Evolutionary conservation across 495 filamentous ascomycete species (phyloP).

Genomic region (Antarctomyces pellizariae): DNA sequence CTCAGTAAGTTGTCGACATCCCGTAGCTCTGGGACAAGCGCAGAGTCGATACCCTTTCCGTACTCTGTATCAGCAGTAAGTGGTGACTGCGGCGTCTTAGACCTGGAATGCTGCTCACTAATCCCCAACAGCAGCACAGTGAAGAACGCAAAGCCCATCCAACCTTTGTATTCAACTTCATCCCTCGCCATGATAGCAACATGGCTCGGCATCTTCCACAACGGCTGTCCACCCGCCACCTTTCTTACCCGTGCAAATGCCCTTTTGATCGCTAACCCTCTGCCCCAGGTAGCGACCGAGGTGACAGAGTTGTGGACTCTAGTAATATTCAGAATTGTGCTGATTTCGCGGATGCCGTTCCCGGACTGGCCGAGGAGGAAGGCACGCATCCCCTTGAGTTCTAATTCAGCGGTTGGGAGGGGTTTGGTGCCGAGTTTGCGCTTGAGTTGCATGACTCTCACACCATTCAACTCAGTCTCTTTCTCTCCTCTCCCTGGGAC

Average conservation of each 20-base stretch:
- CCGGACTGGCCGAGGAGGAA: constrained; percentile 40
- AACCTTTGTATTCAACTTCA: constrained; percentile 22
- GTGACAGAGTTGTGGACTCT: constrained; percentile 37
- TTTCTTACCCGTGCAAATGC: constrained; percentile 25
- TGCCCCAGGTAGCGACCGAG: constrained; percentile 30
- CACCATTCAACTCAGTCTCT: constrained; percentile 35
- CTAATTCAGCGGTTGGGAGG: constrained; percentile 47
- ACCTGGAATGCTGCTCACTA: constrained; percentile 17
- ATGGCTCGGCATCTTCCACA: constrained; percentile 34
- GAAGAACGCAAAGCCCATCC: constrained; percentile 37
- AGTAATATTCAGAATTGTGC: constrained; percentile 44
- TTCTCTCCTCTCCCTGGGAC: constrained; percentile 5
- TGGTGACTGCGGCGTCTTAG: not conserved
- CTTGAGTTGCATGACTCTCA: constrained; percentile 44
- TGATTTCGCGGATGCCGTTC: constrained; percentile 39
- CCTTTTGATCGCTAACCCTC: constrained; percentile 35
- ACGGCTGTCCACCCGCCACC: constrained; percentile 19
- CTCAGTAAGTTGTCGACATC: constrained; percentile 25
- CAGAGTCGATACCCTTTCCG: not conserved
- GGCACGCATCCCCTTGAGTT: constrained; percentile 32
- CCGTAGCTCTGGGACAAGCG: constrained; percentile 4
- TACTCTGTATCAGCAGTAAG: not conserved
- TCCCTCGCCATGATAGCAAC: constrained; percentile 23
- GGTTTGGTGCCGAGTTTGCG: constrained; percentile 46
- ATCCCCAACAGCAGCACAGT: constrained; percentile 31